Evolutionary conservation across 2,329 filamentous ascomycete genomes (phyloP).

Genomic region (Xylaria sp.): DNA sequence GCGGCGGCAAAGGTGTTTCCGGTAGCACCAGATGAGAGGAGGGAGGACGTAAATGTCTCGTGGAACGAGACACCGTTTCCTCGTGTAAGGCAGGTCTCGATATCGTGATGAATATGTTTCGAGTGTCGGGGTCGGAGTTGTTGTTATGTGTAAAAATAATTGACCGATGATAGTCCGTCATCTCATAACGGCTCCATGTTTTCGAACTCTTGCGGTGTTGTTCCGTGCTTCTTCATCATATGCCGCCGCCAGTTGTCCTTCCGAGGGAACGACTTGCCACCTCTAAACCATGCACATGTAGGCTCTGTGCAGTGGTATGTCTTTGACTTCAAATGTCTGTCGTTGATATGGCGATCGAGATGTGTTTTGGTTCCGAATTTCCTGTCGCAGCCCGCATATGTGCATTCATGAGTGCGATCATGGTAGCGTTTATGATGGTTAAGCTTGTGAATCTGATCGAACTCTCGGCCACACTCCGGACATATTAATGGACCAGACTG

Average conservation of each 20-base stretch:
- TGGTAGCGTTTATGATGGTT: constrained; percentile 60
- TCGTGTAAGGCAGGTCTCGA: background rate
- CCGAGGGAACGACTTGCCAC: constrained; percentile 54
- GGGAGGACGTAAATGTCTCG: background rate
- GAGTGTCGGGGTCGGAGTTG: background rate
- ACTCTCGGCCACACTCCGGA: constrained; percentile 41
- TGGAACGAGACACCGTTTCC: constrained; percentile 1
- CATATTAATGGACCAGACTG: constrained; percentile 30
- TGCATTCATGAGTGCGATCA: constrained; percentile 47
- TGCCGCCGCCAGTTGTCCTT: constrained; percentile 61
- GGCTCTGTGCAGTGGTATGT: constrained; percentile 54
- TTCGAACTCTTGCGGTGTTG: constrained; percentile 25
- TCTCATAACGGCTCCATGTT: constrained; percentile 25
- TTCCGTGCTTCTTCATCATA: constrained; percentile 53
- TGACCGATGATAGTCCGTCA: constrained; percentile 6
- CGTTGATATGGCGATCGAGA: constrained; percentile 57
- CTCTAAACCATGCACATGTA: constrained; percentile 53
- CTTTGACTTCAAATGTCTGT: constrained; percentile 55
- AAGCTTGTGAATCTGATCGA: constrained; percentile 56
- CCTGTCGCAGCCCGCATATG: constrained; percentile 44
- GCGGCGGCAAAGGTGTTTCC: background rate
- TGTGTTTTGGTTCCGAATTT: constrained; percentile 58
- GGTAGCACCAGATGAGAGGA: background rate
- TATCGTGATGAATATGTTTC: background rate
- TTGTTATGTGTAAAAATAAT: constrained; percentile 5